These are phyloP conservation scores for Erythrophleum fordii DNA, from an alignment of 306 rosid genomes.

Conservation along the genomic window DNA sequence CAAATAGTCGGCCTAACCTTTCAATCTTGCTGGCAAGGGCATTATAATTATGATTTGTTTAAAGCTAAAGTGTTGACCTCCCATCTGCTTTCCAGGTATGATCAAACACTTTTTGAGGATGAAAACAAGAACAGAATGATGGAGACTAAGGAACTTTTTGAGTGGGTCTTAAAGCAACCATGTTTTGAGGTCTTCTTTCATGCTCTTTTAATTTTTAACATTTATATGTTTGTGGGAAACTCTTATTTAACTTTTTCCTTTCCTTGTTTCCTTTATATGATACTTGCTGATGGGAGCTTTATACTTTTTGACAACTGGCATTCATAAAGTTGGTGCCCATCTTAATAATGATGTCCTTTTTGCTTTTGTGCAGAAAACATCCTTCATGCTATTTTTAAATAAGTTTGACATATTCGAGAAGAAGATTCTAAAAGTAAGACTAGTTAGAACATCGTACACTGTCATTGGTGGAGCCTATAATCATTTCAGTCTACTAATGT, in stretches of 20 bases:
- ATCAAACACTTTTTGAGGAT: slow-evolving; percentile 97
- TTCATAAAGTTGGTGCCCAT: slow-evolving; percentile 4
- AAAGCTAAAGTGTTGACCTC: slow-evolving; percentile 39
- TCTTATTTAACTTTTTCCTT: slow-evolving; percentile 18
- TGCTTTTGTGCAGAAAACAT: slow-evolving; percentile 76
- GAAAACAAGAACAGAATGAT: slow-evolving; percentile 93
- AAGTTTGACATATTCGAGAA: slow-evolving; percentile 97
- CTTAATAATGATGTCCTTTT: slow-evolving; percentile 36
- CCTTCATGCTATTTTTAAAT: slow-evolving; percentile 97
- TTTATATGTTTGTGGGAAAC: background rate
- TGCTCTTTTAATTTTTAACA: slow-evolving; percentile 28
- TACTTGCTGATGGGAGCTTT: slow-evolving; percentile 22
- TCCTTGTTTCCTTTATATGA: slow-evolving; percentile 26
- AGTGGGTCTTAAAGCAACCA: slow-evolving; percentile 95
- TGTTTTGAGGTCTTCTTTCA: slow-evolving; percentile 84
- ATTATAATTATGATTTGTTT: slow-evolving; percentile 8
- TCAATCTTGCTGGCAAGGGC: slow-evolving; percentile 17
- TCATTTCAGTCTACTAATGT: slow-evolving; percentile 29
- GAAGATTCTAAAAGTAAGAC: slow-evolving; percentile 84
- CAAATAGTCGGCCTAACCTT: slow-evolving; percentile 17
- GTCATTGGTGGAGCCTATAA: slow-evolving; percentile 36
- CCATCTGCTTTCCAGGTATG: slow-evolving; percentile 69
- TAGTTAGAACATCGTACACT: slow-evolving; percentile 16
- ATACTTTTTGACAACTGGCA: background rate
- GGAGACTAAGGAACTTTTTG: slow-evolving; percentile 96